Evolutionary conservation across 192 early-diverging fungal species (phyloP), one percentile per base, ranked within the genome.

Genomic region (Lunasporangiospora selenospora): DNA sequence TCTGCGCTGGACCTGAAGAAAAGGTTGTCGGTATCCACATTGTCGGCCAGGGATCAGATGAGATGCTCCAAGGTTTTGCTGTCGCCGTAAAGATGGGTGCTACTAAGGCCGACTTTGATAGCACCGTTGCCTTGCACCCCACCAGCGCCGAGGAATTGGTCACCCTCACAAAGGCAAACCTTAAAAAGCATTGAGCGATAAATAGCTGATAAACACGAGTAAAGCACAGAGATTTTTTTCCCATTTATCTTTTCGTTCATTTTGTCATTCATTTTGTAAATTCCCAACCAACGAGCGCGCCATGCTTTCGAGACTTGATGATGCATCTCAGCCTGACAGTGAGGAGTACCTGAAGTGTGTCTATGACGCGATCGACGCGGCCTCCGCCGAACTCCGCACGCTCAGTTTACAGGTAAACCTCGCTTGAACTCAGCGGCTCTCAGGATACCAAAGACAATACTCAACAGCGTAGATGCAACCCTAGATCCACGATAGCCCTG

Each of bases 41-140:
- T 31, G 86, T 97, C 49, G 97, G 97, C 36, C 83, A 83, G 49
- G 93, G 88, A 6, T 89, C 88, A 59, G 96, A 96, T 69, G 91
- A 92, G 79, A 92, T 93, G 56, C 75, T 99, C 53, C 95, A 99
- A 85, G 96, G 97, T 31, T 98, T 99, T 77, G 89, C 92, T 40
- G 95, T 99, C 31, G 97, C 97, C 19, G 76, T 99, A 50, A 94
- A 95, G 79, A 98, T 99, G 97, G 97, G 96, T 19, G 97, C 97
- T n/a, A 97, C 93, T 45, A 99, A 99, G 80, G 87, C 80, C n/a
- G 93, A 99, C 75, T 94, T 99, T 82, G 97, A 98, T 76, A 87
- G 57, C 75, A 92, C 91, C 38, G 95, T 99, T 40, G 97, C 97
- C 19, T 96, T 98, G 61, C 97, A 99, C 78, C 97, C 97, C 29